These are phyloP conservation scores for Trichaptum fuscoviolaceum DNA, from an alignment of 768 basidiomycete genomes.

Conservation along the genomic window DNA sequence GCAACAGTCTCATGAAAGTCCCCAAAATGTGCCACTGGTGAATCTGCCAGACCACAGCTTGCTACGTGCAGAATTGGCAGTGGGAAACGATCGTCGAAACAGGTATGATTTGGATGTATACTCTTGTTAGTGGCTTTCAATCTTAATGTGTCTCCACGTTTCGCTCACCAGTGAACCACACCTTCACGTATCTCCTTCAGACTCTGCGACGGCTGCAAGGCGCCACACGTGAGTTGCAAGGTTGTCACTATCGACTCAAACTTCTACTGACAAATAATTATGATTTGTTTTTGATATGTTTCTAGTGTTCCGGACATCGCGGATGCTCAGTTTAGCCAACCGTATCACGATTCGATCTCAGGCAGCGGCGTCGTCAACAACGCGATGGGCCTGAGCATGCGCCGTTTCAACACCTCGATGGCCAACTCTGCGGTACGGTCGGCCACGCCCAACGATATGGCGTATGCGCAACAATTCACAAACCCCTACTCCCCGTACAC, in stretches of 20 bases:
- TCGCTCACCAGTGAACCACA: neutral
- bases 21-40: neutral
- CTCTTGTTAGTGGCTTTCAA: neutral
- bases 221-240: neutral
- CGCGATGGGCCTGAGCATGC: neutral
- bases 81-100: conserved; percentile 2
- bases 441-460: neutral
- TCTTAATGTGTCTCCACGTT: neutral
- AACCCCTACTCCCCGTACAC: neutral
- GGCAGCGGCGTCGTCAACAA: neutral
- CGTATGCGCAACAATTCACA: neutral
- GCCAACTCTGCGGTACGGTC: neutral
- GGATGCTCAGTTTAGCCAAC: neutral
- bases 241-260: neutral
- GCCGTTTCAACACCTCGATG: neutral
- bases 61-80: neutral
- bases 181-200: neutral
- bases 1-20: conserved; percentile 49
- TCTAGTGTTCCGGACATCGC: neutral
- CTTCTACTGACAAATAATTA: neutral
- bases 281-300: neutral
- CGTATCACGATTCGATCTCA: conserved; percentile 1
- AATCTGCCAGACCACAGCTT: conserved; percentile 34
- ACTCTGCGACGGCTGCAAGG: neutral
- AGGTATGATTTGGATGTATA: conserved; percentile 2